phyloP scores from a whole-genome alignment of 1,284 basidiomycete species.

The Ganoderma boninense region DNA sequence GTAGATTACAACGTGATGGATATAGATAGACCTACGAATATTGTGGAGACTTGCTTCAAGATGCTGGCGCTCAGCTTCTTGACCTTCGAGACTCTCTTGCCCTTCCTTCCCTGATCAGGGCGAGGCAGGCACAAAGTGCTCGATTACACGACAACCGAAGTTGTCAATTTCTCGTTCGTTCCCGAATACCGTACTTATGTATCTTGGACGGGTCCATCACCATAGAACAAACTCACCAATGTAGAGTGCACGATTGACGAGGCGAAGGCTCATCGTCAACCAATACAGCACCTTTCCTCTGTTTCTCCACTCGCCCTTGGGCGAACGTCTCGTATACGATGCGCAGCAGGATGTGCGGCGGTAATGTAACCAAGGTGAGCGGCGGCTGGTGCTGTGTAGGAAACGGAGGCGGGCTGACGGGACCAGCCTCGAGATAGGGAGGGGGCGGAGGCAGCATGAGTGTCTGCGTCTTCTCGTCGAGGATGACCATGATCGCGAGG shows the following conservation, averaged over 20 bases:
- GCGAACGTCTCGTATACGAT: constrained; percentile 71
- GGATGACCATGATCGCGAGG: constrained; percentile 49
- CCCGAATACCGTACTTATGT: background rate
- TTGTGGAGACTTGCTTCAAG: background rate
- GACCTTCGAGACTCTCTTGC: background rate
- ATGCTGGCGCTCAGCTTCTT: background rate
- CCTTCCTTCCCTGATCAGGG: background rate
- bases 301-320: constrained; percentile 54
- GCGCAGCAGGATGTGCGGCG: constrained; percentile 65
- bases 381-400: constrained; percentile 31
- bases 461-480: constrained; percentile 60
- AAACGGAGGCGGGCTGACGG: constrained; percentile 46
- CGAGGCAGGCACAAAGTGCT: background rate
- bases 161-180: background rate
- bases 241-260: constrained; percentile 73
- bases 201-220: background rate
- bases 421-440: constrained; percentile 42
- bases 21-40: background rate
- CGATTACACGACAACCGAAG: background rate
- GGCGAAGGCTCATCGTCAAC: constrained; percentile 66
- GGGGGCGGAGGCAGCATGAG: constrained; percentile 52
- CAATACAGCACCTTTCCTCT: constrained; percentile 74
- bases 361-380: constrained; percentile 51
- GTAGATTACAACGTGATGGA: background rate
- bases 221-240: constrained; percentile 53